These are phyloP conservation scores for Ophiostoma piceae DNA, from an alignment of 2,329 filamentous ascomycete species.

Conservation along the genomic window DNA sequence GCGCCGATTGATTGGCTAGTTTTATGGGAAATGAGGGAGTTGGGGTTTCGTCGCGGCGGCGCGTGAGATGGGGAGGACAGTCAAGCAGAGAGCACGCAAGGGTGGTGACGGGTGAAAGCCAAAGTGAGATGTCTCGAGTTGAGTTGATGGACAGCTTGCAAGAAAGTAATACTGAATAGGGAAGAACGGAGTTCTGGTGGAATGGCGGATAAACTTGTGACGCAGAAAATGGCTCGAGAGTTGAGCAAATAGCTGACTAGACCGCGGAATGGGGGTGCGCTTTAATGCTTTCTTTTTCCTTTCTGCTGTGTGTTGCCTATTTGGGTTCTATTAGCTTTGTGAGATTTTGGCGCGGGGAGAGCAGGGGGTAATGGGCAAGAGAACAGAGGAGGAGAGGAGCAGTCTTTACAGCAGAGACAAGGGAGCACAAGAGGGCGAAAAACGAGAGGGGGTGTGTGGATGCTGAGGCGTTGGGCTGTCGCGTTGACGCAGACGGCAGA, in stretches of 20 bases:
- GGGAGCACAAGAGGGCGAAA: slow-evolving; percentile 6
- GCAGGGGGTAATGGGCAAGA: neutral
- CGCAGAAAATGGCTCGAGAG: neutral
- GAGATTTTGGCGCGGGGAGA: slow-evolving; percentile 5
- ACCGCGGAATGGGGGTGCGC: neutral
- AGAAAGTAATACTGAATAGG: neutral
- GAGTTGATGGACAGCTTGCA: neutral
- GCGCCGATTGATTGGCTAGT: neutral
- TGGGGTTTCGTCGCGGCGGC: neutral
- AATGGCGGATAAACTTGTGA: neutral
- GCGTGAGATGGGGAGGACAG: neutral
- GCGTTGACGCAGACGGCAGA: neutral
- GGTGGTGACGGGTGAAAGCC: neutral
- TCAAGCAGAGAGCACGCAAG: neutral
- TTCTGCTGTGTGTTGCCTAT: neutral
- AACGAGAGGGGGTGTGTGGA: neutral
- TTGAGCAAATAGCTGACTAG: neutral
- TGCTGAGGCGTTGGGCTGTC: neutral
- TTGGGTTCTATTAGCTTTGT: neutral
- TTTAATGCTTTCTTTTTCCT: neutral
- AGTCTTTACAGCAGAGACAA: neutral
- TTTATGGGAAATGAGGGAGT: neutral
- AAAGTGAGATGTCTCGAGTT: neutral
- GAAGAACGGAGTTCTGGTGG: neutral
- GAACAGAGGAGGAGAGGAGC: neutral